Conservation (phyloP, 306 rosid species). For the Sindora glabra region DNA sequence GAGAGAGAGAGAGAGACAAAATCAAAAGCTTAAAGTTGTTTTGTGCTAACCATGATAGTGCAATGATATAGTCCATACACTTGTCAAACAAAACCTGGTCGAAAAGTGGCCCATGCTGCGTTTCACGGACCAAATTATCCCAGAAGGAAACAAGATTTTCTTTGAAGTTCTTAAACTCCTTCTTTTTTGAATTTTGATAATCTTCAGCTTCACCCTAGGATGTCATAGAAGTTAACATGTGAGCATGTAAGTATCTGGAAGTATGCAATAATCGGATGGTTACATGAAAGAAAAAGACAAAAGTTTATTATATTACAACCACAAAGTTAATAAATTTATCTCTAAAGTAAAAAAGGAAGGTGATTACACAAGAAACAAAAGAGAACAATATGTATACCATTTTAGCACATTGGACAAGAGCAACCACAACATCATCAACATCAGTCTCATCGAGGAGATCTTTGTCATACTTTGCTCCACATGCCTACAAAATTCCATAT, state of each 20-base stretch:
- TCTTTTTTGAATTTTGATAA: slow-evolving; percentile 83
- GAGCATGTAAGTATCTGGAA: slow-evolving; percentile 1
- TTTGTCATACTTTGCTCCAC: slow-evolving; percentile 73
- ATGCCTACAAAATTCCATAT: slow-evolving; percentile 52
- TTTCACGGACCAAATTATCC: slow-evolving; percentile 77
- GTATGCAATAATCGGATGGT: neutral
- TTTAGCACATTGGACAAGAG: slow-evolving; percentile 81
- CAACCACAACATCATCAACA: slow-evolving; percentile 92
- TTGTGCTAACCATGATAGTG: slow-evolving; percentile 80
- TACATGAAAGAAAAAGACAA: neutral
- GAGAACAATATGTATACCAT: slow-evolving; percentile 37
- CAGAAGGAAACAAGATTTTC: slow-evolving; percentile 82
- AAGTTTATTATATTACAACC: neutral
- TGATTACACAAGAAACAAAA: neutral
- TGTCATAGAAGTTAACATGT: slow-evolving; percentile 15
- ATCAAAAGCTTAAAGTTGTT: slow-evolving; percentile 7
- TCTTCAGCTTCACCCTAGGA: slow-evolving; percentile 84
- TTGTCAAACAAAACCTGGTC: slow-evolving; percentile 91
- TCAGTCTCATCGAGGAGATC: slow-evolving; percentile 79
- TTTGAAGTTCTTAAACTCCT: slow-evolving; percentile 80
- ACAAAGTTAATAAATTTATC: neutral
- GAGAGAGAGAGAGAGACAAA: too few relatives aligned
- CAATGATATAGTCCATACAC: slow-evolving; percentile 96
- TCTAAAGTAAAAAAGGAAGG: neutral
- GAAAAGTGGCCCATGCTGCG: slow-evolving; percentile 90